Evolutionary conservation across 179 eudicot species (phyloP).

Genomic region (Spinacia oleracea): DNA sequence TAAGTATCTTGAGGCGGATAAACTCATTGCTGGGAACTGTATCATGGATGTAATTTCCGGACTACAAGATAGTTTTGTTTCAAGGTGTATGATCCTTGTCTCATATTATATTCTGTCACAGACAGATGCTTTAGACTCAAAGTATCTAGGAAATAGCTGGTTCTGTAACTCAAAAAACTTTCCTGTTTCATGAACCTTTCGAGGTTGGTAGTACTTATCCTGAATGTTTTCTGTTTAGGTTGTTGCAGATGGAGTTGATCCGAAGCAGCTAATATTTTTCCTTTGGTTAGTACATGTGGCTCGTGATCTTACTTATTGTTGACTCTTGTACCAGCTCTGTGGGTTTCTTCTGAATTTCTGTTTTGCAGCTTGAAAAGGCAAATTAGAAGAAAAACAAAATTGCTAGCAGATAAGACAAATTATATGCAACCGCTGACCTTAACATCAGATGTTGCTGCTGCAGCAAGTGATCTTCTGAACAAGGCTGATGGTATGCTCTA

Average conservation of each 20-base stretch:
- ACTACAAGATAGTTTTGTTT: not conserved
- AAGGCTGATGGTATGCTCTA: constrained; percentile 61
- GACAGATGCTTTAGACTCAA: not conserved
- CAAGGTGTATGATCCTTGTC: not conserved
- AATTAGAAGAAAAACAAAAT: constrained; percentile 55
- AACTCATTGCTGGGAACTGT: not conserved
- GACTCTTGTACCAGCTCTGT: not conserved
- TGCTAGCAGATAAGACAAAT: constrained; percentile 38
- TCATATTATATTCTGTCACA: not conserved
- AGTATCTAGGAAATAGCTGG: not conserved
- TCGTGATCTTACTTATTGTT: not conserved
- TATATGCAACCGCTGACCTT: constrained; percentile 60
- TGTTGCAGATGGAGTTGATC: constrained; percentile 73
- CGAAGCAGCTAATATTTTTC: constrained; percentile 66
- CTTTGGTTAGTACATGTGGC: constrained; percentile 45
- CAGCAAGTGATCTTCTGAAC: constrained; percentile 48
- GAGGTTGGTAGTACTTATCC: not conserved
- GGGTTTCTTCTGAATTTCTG: constrained; percentile 2
- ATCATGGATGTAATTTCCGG: not conserved
- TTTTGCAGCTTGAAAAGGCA: constrained; percentile 57
- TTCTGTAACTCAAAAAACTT: not conserved
- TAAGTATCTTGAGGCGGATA: constrained; percentile 1
- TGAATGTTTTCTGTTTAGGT: constrained; percentile 39
- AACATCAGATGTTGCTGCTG: constrained; percentile 53
- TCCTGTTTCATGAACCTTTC: not conserved